Evolutionary conservation across 1,284 basidiomycete species (phyloP), one percentile per base, ranked within the genome.

Genomic region (Heterobasidion parviporum): DNA sequence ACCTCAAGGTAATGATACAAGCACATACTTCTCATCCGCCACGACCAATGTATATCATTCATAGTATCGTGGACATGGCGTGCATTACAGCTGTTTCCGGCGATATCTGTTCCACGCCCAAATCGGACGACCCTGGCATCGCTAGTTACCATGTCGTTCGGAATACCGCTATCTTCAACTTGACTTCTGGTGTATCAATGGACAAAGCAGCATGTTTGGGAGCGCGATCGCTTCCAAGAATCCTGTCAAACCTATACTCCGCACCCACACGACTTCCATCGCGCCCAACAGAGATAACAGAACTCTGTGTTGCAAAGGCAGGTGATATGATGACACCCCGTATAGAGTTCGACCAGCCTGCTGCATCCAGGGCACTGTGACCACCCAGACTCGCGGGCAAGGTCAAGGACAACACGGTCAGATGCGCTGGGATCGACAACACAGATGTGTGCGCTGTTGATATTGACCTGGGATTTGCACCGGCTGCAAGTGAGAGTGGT

Each of bases 301-400:
- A 78, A 77, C 57, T 77, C 64, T 15, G 73, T 69, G 52, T 65
- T 64, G 61, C 75, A 77, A 20, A 70, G 64, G 58, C 75, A 78
- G 2, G 74, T 77, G 72, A 77, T 77, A 59, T 78, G 76, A 59
- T 65, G 73, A 58, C 76, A 77, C 0, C 75, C 76, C 8, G 64
- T 48, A 35, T 68, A 60, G 38, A 74, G 73, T 60, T 77, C 76
- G 56, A 77, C 69, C 60, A 77, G 64, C 49, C 69, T 65, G 18
- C 66, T 64, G 61, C 76, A 77, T 1, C 70, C 69, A 1, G 75
- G 74, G 57, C 75, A 77, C 33, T 73, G 70, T 18, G 69, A 64
- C 76, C 76, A 78, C 8, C 38, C 38, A 4, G 10, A 26, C 12
- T 10, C 63, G 45, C n/a, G 64, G 61, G 10, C 67, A 20, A 74